A percentile compares a stretch with the other conserved stretches of the same genome.
phyloP scores from a whole-genome alignment of 176 grass and related monocot species.

The Poa pratensis region DNA sequence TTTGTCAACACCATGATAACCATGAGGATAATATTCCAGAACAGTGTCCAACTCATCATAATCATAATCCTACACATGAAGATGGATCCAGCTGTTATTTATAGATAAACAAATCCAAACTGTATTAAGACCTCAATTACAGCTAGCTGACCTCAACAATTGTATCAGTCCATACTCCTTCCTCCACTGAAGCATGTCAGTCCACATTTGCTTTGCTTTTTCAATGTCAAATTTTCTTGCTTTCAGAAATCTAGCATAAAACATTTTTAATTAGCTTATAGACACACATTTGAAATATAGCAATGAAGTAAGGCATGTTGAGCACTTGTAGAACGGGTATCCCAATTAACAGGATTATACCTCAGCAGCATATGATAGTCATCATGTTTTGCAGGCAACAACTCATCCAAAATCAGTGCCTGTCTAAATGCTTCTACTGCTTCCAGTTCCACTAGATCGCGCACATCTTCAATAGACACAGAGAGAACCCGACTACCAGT shows the following conservation, averaged over 20 bases:
- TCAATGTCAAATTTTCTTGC: slow-evolving; percentile 94
- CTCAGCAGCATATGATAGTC: slow-evolving; percentile 98
- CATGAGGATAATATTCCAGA: slow-evolving; percentile 95
- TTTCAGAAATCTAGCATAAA: slow-evolving; percentile 77
- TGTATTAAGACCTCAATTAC: not conserved
- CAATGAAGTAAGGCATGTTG: slow-evolving; percentile 17
- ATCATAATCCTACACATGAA: slow-evolving; percentile 75
- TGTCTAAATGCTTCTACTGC: slow-evolving; percentile 86
- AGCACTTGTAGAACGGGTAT: not conserved
- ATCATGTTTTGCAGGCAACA: slow-evolving; percentile 87
- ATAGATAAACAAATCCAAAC: slow-evolving; percentile 20
- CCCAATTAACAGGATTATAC: slow-evolving; percentile 34
- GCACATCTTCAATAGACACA: slow-evolving; percentile 94
- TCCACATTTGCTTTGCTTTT: slow-evolving; percentile 98
- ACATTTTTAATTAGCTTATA: slow-evolving; percentile 38
- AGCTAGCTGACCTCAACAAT: slow-evolving; percentile 71
- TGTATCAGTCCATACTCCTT: slow-evolving; percentile 89
- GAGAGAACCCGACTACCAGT: slow-evolving; percentile 73
- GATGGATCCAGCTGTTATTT: slow-evolving; percentile 13
- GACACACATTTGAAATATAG: not conserved
- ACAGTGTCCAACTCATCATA: slow-evolving; percentile 76
- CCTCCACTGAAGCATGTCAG: slow-evolving; percentile 96
- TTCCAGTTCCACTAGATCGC: slow-evolving; percentile 76
- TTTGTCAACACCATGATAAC: slow-evolving; percentile 96
- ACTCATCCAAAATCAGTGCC: slow-evolving; percentile 67